Evolutionary conservation across 75 land plant species (phyloP).

Genomic region (Sequoiadendron giganteum): DNA sequence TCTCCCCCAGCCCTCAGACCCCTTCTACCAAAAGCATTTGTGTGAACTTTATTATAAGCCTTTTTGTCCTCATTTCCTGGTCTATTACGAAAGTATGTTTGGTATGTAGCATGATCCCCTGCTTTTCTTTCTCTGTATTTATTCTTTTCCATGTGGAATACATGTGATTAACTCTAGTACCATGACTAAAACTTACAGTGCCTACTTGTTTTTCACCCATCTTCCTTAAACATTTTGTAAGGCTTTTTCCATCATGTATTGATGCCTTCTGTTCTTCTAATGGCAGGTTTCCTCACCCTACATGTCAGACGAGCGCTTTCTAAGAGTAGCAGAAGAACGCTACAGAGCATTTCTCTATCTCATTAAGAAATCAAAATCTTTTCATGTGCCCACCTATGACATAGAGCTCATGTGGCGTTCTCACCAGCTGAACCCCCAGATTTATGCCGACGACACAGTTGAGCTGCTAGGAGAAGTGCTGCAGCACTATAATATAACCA

Average conservation of each 20-base stretch:
- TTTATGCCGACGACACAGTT: slow-evolving; percentile 17
- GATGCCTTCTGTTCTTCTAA: not conserved
- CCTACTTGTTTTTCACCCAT: too few species aligned
- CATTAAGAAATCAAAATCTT: slow-evolving; percentile 9
- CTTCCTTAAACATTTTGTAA: not conserved
- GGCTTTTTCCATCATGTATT: slow-evolving; percentile 1
- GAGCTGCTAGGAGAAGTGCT: slow-evolving; percentile 27
- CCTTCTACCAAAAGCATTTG: too few species aligned
- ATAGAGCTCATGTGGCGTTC: slow-evolving; percentile 46
- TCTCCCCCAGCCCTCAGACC: too few species aligned
- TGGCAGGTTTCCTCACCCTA: slow-evolving; percentile 31
- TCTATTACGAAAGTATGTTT: too few species aligned
- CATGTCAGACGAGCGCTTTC: slow-evolving; percentile 21
- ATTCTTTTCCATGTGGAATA: not conserved
- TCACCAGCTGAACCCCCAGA: slow-evolving; percentile 26
- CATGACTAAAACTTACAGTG: too few species aligned
- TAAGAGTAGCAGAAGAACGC: slow-evolving; percentile 29
- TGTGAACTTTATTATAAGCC: too few species aligned
- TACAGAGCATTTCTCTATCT: slow-evolving; percentile 38
- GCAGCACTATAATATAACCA: slow-evolving; percentile 27
- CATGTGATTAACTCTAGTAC: too few species aligned
- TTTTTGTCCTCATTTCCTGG: too few species aligned
- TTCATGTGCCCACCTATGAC: slow-evolving; percentile 39
- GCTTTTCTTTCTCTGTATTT: too few species aligned
- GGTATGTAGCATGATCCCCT: too few species aligned